phyloP scores from a whole-genome alignment of 257 asterid species.

The Buddleja alternifolia region DNA sequence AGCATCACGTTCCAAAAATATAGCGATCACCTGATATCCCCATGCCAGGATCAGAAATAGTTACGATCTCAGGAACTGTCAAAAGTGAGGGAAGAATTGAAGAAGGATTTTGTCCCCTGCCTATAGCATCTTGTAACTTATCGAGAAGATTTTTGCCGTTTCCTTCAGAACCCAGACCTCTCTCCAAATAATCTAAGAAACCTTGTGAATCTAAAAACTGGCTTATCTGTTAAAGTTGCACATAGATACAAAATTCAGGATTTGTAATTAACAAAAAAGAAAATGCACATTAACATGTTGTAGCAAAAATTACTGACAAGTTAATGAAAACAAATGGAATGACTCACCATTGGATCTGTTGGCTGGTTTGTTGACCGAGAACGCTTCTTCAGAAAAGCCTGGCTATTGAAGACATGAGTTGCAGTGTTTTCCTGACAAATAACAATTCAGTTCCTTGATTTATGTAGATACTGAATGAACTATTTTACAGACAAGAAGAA shows the following conservation, averaged over 20 bases:
- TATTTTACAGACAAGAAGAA: constrained; percentile 29
- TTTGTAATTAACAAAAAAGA: constrained; percentile 14
- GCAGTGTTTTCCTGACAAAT: constrained; percentile 79
- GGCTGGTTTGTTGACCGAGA: constrained; percentile 93
- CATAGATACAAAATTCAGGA: constrained; percentile 34
- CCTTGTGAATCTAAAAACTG: constrained; percentile 95
- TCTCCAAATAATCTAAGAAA: constrained; percentile 89
- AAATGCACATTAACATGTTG: constrained; percentile 7
- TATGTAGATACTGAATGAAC: constrained; percentile 30
- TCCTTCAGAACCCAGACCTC: constrained; percentile 85
- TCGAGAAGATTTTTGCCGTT: constrained; percentile 82
- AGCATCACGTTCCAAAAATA: constrained; percentile 23
- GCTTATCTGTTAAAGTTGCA: constrained; percentile 66
- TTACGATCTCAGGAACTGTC: constrained; percentile 65
- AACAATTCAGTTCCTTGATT: constrained; percentile 31
- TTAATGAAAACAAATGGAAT: constrained; percentile 16
- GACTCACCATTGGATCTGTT: constrained; percentile 85
- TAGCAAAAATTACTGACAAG: constrained; percentile 12
- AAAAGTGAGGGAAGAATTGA: constrained; percentile 62
- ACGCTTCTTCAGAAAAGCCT: constrained; percentile 92
- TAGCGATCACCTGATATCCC: constrained; percentile 57
- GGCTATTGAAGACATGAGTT: constrained; percentile 81
- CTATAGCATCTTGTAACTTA: constrained; percentile 92
- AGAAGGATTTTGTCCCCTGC: constrained; percentile 86
- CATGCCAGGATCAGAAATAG: constrained; percentile 61